Conservation (phyloP, 225 moss, liverwort and hornwort species). For the Pseudisothecium myosuroides region DNA sequence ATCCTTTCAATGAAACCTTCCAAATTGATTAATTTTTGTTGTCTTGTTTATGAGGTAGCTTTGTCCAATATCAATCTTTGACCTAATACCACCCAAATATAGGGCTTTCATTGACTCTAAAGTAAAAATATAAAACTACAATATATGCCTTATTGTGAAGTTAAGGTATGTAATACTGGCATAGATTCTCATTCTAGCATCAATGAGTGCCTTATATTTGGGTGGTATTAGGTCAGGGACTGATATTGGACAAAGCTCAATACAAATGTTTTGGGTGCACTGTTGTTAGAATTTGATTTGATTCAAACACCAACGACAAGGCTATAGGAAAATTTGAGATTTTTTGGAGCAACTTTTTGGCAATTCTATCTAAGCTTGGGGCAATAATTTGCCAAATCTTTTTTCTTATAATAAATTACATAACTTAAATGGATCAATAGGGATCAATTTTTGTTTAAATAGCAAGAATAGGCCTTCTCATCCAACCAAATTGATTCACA, state of each 20-base stretch:
- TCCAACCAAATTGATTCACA: background rate
- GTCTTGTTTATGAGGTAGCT: too few species aligned
- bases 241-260: background rate
- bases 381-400: background rate
- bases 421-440: background rate
- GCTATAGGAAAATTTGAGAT: too few species aligned
- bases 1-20: too few species aligned
- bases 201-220: background rate
- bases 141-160: too few species aligned
- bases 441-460: background rate
- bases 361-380: background rate
- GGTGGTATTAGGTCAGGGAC: accelerated
- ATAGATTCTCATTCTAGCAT: background rate
- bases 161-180: background rate
- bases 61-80: too few species aligned
- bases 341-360: background rate
- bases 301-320: too few species aligned
- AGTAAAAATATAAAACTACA: too few species aligned
- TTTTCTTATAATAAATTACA: background rate
- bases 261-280: too few species aligned
- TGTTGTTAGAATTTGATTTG: too few species aligned
- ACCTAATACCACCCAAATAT: too few species aligned
- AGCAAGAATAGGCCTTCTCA: accelerated
- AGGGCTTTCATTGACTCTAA: too few species aligned
- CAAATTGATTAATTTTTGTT: too few species aligned